Evolutionary conservation across 345 rosid species (phyloP), one percentile per base, ranked within the genome.

Genomic region (Populus pruinosa): DNA sequence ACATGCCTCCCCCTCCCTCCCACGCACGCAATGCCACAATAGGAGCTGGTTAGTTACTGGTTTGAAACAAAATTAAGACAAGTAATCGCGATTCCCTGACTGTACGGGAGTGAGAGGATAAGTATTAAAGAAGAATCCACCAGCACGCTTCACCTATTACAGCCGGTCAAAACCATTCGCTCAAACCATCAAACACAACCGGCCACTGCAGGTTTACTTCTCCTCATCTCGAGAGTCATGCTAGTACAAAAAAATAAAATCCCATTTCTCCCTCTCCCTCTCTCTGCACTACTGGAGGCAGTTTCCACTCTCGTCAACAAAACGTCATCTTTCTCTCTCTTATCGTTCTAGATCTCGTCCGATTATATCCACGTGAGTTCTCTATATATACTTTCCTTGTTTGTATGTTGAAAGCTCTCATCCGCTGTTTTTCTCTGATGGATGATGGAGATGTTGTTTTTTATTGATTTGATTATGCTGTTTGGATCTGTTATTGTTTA

Each of bases 81-180:
- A 62, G 76, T 61, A 61, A 23, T 47, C 76, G n/a, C 76, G 53
- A 65, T 65, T 44, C 17, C 69, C 59, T 9, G 6, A 21, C 5
- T 1, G 61, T 6, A 75, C 33, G 47, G 47, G 2, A 44, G 23
- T 2, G 8, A 65, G 20, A 47, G 35, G 29, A 31, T 33, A 36
- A 35, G 13, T 2, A 59, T 38, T 23, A 72, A 17, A 27, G 17
- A 38, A 11, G 13, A n/a, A 20, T 23, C 44, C 44, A 41, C 6
- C 69, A 62, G 39, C 71, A 67, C 61, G 4, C 10, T 59, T 83
- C 12, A 91, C 90, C 89, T 74, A 17, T 64, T 36, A 74, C 69
- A 82, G 69, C 89, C 91, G 81, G 93, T 91, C 63, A 66, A 74
- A 55, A 29, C 78, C 75, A 72, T 17, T 21, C 35, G 18, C 67